Conservation (phyloP, 768 basidiomycete genomes). For the Russula sp. region DNA sequence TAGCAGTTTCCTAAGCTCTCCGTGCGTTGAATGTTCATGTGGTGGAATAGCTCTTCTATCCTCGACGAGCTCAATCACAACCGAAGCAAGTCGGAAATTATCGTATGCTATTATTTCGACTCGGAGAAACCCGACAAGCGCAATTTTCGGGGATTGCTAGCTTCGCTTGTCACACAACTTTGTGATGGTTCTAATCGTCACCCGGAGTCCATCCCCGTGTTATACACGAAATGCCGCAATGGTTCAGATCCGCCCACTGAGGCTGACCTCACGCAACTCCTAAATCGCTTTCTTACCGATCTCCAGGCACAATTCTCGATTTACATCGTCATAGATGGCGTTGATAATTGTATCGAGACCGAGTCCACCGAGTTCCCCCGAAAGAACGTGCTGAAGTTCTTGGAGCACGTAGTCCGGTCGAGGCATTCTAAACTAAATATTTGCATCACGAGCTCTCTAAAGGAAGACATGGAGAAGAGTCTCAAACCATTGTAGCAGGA, state of each 20-base stretch:
- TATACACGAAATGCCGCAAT: background rate
- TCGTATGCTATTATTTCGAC: slow-evolving; percentile 2
- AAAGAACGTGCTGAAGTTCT: background rate
- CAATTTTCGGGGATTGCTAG: background rate
- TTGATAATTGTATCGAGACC: background rate
- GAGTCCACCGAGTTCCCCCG: background rate
- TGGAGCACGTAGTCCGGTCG: background rate
- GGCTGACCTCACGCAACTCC: too few species aligned
- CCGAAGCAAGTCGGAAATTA: background rate
- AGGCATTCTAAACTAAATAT: background rate
- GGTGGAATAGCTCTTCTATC: slow-evolving; percentile 3
- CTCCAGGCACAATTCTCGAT: background rate
- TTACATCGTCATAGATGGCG: background rate
- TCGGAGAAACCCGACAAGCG: background rate
- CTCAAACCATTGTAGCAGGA: too few species aligned
- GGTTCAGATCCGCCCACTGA: too few species aligned
- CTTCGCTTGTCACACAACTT: background rate
- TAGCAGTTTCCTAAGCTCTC: background rate
- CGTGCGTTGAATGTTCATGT: background rate
- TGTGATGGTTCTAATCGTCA: background rate
- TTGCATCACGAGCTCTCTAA: background rate
- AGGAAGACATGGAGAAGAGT: background rate
- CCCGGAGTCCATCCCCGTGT: background rate
- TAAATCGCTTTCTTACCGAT: background rate
- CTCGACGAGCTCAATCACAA: background rate